Evolutionary conservation across 2,329 filamentous ascomycete species (phyloP).

Genomic region (Nannizziopsis barbatae): DNA sequence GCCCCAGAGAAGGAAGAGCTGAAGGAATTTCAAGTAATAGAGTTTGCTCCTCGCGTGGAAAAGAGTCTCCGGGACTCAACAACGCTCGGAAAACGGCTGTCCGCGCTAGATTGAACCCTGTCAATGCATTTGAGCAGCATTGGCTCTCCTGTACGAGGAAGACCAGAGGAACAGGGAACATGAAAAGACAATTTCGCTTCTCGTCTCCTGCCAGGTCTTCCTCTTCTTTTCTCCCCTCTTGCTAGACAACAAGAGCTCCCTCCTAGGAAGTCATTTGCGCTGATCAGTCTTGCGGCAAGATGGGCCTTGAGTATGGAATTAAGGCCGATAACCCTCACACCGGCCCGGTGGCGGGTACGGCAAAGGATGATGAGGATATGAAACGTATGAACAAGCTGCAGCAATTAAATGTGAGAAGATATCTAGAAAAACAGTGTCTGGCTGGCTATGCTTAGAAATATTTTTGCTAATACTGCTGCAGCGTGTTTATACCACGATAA

Average conservation of each 20-base stretch:
- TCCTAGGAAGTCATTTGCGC: background rate
- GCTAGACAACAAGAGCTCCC: background rate
- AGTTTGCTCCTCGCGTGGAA: background rate
- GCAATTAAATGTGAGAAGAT: constrained; percentile 22
- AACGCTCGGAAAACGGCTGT: background rate
- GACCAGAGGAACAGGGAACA: background rate
- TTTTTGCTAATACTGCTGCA: constrained; percentile 20
- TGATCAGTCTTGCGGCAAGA: background rate
- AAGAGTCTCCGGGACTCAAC: background rate
- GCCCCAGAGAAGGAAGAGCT: too few relatives aligned
- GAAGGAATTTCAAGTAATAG: background rate
- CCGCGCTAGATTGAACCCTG: background rate
- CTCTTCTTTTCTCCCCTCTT: background rate
- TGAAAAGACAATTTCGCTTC: background rate
- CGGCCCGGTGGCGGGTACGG: constrained; percentile 3
- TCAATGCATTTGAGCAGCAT: background rate
- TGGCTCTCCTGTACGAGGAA: background rate
- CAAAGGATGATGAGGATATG: constrained; percentile 24
- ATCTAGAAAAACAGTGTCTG: background rate
- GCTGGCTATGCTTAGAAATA: background rate
- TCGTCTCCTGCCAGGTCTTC: background rate
- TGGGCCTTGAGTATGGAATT: background rate
- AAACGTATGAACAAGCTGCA: constrained; percentile 25
- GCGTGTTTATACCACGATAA: constrained; percentile 38
- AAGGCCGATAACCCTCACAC: background rate